Evolutionary conservation across 805 yeast genomes (phyloP).

Genomic region (Yarrowia yakushimensis): DNA sequence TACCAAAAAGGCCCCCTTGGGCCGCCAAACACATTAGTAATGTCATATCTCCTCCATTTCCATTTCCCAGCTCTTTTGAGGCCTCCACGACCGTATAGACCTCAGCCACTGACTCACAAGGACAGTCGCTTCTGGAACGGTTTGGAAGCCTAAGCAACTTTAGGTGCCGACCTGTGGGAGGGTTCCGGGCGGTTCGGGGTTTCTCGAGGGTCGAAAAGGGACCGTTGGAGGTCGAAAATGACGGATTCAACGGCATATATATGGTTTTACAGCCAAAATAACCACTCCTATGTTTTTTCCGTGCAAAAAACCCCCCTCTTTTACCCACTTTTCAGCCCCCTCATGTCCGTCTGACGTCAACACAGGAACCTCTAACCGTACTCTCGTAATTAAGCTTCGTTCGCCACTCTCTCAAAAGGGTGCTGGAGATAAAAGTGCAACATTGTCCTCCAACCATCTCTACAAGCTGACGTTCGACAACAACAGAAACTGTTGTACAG

Average conservation of each 20-base stretch:
- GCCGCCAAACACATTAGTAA: no score
- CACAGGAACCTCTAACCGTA: no score
- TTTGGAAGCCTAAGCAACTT: background rate
- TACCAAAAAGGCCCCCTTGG: no score
- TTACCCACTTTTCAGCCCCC: background rate
- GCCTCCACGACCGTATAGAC: background rate
- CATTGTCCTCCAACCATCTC: background rate
- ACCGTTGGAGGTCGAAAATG: background rate
- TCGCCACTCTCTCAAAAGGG: slow-evolving; percentile 12
- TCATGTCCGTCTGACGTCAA: background rate
- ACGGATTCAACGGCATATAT: background rate
- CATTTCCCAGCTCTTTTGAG: background rate
- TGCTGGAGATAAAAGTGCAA: slow-evolving; percentile 17
- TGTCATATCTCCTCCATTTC: background rate
- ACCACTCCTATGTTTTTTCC: background rate
- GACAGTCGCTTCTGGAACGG: slow-evolving; percentile 17
- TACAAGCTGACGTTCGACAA: no score
- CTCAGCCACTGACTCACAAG: slow-evolving; percentile 1
- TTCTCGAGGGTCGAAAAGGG: background rate
- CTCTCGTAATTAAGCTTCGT: background rate
- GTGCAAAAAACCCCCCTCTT: background rate
- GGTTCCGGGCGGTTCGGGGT: background rate
- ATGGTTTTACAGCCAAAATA: background rate
- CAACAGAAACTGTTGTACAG: no score
- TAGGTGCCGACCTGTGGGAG: background rate